These are phyloP conservation scores for Aspergillus ruber DNA, from an alignment of 2,329 filamentous ascomycete species.

Conservation along the genomic window DNA sequence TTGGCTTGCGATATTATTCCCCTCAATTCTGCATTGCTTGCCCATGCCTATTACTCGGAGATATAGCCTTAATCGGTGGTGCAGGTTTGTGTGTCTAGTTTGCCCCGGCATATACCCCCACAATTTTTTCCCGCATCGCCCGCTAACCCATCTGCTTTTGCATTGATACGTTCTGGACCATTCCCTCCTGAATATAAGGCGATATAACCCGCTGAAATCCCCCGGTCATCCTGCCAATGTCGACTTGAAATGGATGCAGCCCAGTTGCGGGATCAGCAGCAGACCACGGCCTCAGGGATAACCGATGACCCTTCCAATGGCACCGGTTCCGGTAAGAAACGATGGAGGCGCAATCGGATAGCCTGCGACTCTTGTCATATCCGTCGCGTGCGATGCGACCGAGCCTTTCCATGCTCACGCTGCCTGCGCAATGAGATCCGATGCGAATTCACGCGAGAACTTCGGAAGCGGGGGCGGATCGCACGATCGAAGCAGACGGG, in stretches of 20 bases:
- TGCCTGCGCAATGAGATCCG: conserved; percentile 64
- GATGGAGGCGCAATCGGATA: conserved; percentile 33
- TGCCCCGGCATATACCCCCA: not conserved
- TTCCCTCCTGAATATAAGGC: not conserved
- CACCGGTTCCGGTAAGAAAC: conserved; percentile 21
- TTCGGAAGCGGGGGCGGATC: conserved; percentile 90
- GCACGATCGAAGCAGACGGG: conserved; percentile 63
- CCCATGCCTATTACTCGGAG: too few species aligned
- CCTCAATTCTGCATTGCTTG: too few species aligned
- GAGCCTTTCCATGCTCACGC: conserved; percentile 82
- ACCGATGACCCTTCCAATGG: conserved; percentile 9
- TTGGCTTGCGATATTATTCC: too few species aligned
- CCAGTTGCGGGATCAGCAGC: conserved; percentile 22
- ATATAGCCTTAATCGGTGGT: too few species aligned
- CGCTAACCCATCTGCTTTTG: not conserved
- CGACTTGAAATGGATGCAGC: conserved; percentile 24
- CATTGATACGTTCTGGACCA: not conserved
- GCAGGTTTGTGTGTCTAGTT: not conserved
- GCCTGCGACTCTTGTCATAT: conserved; percentile 96
- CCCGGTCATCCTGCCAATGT: conserved; percentile 16
- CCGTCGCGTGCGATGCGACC: conserved; percentile 86
- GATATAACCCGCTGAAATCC: not conserved
- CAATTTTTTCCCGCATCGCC: not conserved
- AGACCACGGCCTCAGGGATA: conserved; percentile 8
- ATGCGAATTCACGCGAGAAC: conserved; percentile 85